phyloP scores from a whole-genome alignment of 2,329 filamentous ascomycete genomes.

The Hymenoscyphus fraxineus region DNA sequence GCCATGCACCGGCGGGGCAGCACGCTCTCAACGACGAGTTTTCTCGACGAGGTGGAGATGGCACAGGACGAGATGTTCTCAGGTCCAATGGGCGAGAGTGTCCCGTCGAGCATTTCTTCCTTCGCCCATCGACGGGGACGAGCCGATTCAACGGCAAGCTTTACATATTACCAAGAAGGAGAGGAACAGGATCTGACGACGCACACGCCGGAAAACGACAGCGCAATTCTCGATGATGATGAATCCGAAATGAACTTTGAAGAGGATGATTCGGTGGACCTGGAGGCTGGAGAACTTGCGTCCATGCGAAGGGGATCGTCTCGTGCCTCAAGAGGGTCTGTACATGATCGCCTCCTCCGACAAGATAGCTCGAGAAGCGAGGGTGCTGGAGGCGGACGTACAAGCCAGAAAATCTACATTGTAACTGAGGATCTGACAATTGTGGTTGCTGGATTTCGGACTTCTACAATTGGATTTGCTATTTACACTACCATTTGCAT shows the following conservation, averaged over 20 bases:
- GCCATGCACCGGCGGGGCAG: constrained; percentile 61
- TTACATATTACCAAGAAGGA: constrained; percentile 81
- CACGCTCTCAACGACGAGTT: constrained; percentile 71
- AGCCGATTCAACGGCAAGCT: constrained; percentile 82
- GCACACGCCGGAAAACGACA: constrained; percentile 38
- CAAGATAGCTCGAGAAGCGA: constrained; percentile 66
- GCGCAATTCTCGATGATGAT: constrained; percentile 39
- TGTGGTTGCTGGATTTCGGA: constrained; percentile 86
- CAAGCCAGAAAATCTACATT: constrained; percentile 90
- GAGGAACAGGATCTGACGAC: constrained; percentile 49
- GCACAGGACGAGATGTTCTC: constrained; percentile 94
- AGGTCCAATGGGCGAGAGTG: constrained; percentile 88
- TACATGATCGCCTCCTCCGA: constrained; percentile 64
- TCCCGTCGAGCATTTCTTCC: constrained; percentile 90
- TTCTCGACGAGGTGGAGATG: constrained; percentile 98
- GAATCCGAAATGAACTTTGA: constrained; percentile 36
- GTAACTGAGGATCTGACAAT: constrained; percentile 90
- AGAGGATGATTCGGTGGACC: constrained; percentile 30
- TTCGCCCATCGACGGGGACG: constrained; percentile 81
- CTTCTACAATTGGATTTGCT: constrained; percentile 64
- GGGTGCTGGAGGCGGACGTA: constrained; percentile 56
- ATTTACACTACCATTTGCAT: constrained; percentile 69
- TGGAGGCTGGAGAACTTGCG: constrained; percentile 36
- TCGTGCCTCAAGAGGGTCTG: constrained; percentile 51
- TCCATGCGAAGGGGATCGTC: constrained; percentile 62